phyloP scores from a whole-genome alignment of 2,329 filamentous ascomycete genomes.

The Coniochaeta sp. region DNA sequence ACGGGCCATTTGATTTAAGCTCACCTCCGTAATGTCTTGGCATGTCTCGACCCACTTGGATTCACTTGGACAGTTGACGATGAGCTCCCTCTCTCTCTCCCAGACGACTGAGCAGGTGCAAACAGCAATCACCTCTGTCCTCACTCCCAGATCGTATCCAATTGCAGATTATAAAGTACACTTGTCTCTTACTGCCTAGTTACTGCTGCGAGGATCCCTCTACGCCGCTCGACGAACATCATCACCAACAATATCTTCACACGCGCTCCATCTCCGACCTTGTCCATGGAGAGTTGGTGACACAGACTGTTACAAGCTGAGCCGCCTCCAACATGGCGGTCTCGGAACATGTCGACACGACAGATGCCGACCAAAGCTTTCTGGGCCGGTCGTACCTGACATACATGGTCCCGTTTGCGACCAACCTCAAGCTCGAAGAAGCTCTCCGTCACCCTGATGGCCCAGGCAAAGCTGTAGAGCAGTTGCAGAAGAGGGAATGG shows the following conservation, averaged over 20 bases:
- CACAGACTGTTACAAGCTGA: neutral
- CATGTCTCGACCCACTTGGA: neutral
- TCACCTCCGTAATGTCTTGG: neutral
- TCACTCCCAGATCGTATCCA: too few species aligned
- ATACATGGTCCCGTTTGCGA: constrained; percentile 53
- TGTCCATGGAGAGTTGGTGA: neutral
- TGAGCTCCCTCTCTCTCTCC: too few species aligned
- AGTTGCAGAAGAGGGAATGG: constrained; percentile 54
- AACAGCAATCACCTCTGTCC: too few species aligned
- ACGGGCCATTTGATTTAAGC: neutral
- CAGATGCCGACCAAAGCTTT: constrained; percentile 34
- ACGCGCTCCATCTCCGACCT: too few species aligned
- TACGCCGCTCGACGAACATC: too few species aligned
- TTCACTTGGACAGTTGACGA: too few species aligned
- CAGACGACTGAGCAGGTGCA: too few species aligned
- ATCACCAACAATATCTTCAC: too few species aligned
- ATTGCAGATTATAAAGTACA: too few species aligned
- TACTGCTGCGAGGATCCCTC: too few species aligned
- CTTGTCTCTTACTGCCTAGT: too few species aligned
- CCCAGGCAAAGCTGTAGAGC: constrained; percentile 41
- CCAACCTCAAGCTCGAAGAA: constrained; percentile 47
- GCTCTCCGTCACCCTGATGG: constrained; percentile 36
- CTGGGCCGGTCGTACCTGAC: constrained; percentile 52
- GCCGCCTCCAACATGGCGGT: constrained; percentile 16
- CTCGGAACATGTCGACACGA: constrained; percentile 21